Conservation (phyloP, 2,329 filamentous ascomycete genomes). For the Dactylonectria macrodidyma region DNA sequence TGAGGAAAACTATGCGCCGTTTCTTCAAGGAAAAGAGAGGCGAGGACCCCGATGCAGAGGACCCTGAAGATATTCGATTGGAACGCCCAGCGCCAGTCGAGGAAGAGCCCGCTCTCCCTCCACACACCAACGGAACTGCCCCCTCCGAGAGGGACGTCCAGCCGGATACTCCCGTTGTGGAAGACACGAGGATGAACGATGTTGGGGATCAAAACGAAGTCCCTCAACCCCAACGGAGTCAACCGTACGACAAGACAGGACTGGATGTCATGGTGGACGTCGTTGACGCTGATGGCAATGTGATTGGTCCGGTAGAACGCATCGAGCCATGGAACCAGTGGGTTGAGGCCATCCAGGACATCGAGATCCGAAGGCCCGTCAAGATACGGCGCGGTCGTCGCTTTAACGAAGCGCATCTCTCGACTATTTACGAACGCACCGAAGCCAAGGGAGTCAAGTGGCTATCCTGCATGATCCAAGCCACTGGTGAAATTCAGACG, state of each 20-base stretch:
- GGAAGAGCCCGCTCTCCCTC: conserved; percentile 12
- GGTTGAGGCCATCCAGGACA: conserved; percentile 54
- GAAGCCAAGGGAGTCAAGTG: conserved; percentile 62
- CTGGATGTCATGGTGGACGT: conserved; percentile 53
- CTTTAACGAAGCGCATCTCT: conserved; percentile 57
- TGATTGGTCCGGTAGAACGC: conserved; percentile 56
- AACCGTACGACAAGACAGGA: conserved; percentile 2
- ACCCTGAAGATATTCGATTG: conserved; percentile 35
- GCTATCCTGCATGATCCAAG: conserved; percentile 66
- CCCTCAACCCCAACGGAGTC: conserved; percentile 3
- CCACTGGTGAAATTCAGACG: conserved; percentile 59
- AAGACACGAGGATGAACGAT: conserved; percentile 39
- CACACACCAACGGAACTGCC: conserved; percentile 32
- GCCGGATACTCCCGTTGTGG: conserved; percentile 22
- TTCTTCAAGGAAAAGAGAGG: conserved; percentile 53
- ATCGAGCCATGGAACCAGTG: conserved; percentile 59
- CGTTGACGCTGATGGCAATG: conserved; percentile 54
- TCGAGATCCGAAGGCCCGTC: conserved; percentile 57
- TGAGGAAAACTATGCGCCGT: conserved; percentile 51
- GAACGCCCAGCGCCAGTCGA: conserved; percentile 29
- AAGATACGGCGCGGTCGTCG: conserved; percentile 59
- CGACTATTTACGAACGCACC: conserved; percentile 58
- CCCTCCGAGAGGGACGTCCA: conserved; percentile 6
- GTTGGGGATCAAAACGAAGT: conserved; percentile 32
- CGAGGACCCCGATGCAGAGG: conserved; percentile 36